Conservation (phyloP, 176 grass and related monocot genomes). For the Melocanna baccifera region DNA sequence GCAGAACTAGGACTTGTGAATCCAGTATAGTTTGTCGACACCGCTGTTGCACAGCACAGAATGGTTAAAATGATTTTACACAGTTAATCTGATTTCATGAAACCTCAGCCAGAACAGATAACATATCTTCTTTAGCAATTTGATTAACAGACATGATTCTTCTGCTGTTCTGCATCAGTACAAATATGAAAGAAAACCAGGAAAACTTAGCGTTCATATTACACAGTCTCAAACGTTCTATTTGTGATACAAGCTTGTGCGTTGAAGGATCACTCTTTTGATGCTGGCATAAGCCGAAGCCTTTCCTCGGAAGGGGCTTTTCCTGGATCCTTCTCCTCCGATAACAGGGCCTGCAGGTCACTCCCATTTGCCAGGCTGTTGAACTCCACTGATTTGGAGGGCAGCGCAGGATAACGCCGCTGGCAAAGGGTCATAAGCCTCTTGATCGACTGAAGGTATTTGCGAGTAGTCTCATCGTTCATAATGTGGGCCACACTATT, state of each 20-base stretch:
- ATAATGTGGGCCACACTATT: slow-evolving; percentile 91
- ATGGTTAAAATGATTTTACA: not conserved
- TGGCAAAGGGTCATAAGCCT: slow-evolving; percentile 88
- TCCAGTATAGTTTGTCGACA: not conserved
- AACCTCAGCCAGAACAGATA: not conserved
- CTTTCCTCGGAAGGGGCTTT: slow-evolving; percentile 40
- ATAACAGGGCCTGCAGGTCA: slow-evolving; percentile 75
- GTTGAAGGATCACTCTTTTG: slow-evolving; percentile 44
- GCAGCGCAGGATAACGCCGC: slow-evolving; percentile 64
- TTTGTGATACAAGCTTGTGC: slow-evolving; percentile 14
- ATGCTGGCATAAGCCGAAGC: slow-evolving; percentile 54
- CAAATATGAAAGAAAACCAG: not conserved
- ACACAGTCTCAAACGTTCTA: slow-evolving; percentile 32
- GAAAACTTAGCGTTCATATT: not conserved
- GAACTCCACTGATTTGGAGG: slow-evolving; percentile 91
- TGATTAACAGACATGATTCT: slow-evolving; percentile 25
- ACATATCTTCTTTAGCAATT: slow-evolving; percentile 23
- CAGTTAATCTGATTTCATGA: not conserved
- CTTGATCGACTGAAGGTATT: slow-evolving; percentile 87
- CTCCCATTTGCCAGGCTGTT: slow-evolving; percentile 94
- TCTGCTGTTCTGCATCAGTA: not conserved
- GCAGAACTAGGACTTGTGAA: not conserved
- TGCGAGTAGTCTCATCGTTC: slow-evolving; percentile 91
- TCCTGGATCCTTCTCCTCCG: slow-evolving; percentile 34
- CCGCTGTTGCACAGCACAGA: not conserved